A percentile compares a stretch with the other conserved stretches of the same genome.
phyloP scores from a whole-genome alignment of 176 grass and related monocot genomes.

The Oryza glumipatula region DNA sequence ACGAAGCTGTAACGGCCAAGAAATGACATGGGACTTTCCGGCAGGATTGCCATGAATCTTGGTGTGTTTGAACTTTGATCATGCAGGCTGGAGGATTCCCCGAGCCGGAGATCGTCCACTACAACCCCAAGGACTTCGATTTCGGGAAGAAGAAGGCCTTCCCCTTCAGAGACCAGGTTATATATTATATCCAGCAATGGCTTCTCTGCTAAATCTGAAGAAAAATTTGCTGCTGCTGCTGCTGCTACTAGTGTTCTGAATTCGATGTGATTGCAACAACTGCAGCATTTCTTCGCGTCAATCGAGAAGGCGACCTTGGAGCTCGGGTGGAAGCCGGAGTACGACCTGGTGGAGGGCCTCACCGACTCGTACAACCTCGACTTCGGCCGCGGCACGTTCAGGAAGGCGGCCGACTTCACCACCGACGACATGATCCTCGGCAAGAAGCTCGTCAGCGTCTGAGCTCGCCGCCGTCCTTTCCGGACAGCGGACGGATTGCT shows the following conservation, averaged over 20 bases:
- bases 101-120: conserved; percentile 90
- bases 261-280: not conserved
- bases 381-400: conserved; percentile 76
- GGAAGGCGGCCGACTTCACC: conserved; percentile 84
- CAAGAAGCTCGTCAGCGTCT: conserved; percentile 69
- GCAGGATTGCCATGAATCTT: not conserved
- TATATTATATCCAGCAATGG: conserved; percentile 50
- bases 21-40: not conserved
- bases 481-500: too few species aligned
- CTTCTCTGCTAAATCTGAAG: not conserved
- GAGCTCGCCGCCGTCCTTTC: not conserved
- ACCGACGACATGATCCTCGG: conserved; percentile 93
- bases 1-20: not conserved
- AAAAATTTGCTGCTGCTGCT: not conserved
- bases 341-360: conserved; percentile 68
- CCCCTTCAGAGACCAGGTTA: conserved; percentile 98
- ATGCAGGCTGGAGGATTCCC: conserved; percentile 83
- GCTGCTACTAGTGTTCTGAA: not conserved
- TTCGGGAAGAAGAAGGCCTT: conserved; percentile 97
- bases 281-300: conserved; percentile 96
- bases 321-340: conserved; percentile 66
- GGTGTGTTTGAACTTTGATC: not conserved
- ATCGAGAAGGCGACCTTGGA: conserved; percentile 71
- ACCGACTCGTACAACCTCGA: conserved; percentile 92
- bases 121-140: conserved; percentile 93